Base-by-base conservation (phyloP, 169 alveolate species). In the Plasmodium gaboni region DNA sequence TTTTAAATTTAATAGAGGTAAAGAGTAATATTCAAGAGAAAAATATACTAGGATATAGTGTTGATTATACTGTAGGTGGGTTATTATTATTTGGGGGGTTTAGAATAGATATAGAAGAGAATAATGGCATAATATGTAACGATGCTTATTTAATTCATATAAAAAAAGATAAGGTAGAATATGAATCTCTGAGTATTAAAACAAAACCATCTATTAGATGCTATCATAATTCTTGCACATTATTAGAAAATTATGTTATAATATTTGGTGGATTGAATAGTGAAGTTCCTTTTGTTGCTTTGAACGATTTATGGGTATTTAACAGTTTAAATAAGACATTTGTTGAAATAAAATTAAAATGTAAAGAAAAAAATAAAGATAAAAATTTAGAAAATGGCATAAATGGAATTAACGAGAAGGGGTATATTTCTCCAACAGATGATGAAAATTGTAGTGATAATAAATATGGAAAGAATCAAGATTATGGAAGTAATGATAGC, bases 31-130 rank as follows among this genome's bases (percentile, higher is more conserved):
- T 42, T 44, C 65, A 78, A 69, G 80, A 78, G 50, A 44, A 65
- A 59, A 64, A 50, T 42, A 69, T 78, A 32, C 48, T 78, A 65
- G 89, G 89, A n/a, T 78, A 78, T 59, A 78, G 80, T 59, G 28
- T 78, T 44, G 38, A 78, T 60, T 78, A 46, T 46, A 78, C 89
- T 42, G 22, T 64, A 13, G 69, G 69, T 17, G 89, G 89, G 46
- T 15, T 78, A 69, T 70, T 78, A 24, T 69, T 78, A 42, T 78
- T 78, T 69, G 89, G 89, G 60, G 89, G 89, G 2, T 78, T 78
- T 70, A 78, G 64, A 78, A 65, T 78, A 32, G 78, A 78, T 69
- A 55, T 57, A 1, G 78, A 65, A 44, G 19, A 55, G 26, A 24
- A 19, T 13, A 70, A 48, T 22, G 89, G 89, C 1, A 9, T 3